Evolutionary conservation across 1,284 basidiomycete genomes (phyloP).

Genomic region (Rugosomyces carneus): DNA sequence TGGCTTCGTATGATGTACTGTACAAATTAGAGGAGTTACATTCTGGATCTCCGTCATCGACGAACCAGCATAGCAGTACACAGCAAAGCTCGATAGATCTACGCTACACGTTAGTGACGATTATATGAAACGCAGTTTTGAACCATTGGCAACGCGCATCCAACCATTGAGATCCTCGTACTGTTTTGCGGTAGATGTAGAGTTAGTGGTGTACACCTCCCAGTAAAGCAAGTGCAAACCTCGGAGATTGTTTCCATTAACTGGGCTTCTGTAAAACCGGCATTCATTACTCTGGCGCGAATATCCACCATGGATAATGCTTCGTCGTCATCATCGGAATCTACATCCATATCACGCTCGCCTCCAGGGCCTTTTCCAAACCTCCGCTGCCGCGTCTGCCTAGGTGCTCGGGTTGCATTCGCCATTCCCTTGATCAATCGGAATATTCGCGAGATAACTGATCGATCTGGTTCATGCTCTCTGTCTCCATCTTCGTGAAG

Average conservation of each 20-base stretch:
- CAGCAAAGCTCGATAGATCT: not conserved
- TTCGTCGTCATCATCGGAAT: constrained; percentile 53
- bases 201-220: constrained; percentile 8
- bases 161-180: constrained; percentile 80
- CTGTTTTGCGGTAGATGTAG: constrained; percentile 34
- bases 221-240: constrained; percentile 41
- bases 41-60: not conserved
- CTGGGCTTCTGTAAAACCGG: constrained; percentile 87
- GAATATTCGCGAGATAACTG: constrained; percentile 79
- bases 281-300: constrained; percentile 74
- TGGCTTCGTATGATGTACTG: too few relatives aligned
- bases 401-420: constrained; percentile 31
- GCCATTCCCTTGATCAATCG: constrained; percentile 87
- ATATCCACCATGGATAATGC: constrained; percentile 80
- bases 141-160: constrained; percentile 69
- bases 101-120: not conserved
- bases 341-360: constrained; percentile 64
- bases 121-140: constrained; percentile 60
- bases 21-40: too few relatives aligned
- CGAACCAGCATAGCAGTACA: constrained; percentile 9
- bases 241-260: constrained; percentile 78
- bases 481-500: constrained; percentile 76
- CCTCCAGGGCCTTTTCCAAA: constrained; percentile 64
- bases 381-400: constrained; percentile 36
- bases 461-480: constrained; percentile 68